Evolutionary conservation across 495 filamentous ascomycete species (phyloP).

Genomic region (Monascus purpureus): DNA sequence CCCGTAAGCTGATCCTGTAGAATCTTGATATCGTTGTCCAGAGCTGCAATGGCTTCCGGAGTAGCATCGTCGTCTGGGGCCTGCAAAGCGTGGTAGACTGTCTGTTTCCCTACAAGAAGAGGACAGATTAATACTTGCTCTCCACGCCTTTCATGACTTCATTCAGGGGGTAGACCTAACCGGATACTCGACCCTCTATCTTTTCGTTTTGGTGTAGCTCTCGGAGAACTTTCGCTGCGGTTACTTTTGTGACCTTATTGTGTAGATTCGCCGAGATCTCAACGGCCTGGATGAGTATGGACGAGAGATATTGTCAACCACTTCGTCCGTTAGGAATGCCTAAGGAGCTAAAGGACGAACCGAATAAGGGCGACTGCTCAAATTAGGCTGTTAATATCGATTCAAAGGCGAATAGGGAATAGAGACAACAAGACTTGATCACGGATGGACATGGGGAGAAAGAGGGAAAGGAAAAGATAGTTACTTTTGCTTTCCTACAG

Average conservation of each 20-base stretch:
- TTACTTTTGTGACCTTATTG: constrained; percentile 47
- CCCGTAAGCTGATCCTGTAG: constrained; percentile 35
- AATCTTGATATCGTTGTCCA: constrained; percentile 35
- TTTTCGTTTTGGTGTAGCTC: constrained; percentile 47
- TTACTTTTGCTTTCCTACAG: constrained; percentile 45
- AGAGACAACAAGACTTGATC: too few relatives aligned
- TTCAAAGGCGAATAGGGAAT: too few relatives aligned
- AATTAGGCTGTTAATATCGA: neutral
- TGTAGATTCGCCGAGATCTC: constrained; percentile 55
- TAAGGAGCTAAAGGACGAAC: constrained; percentile 20
- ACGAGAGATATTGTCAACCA: neutral
- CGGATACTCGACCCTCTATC: constrained; percentile 43
- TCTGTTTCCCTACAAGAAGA: constrained; percentile 39
- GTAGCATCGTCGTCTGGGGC: constrained; percentile 27
- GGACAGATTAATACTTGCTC: constrained; percentile 1
- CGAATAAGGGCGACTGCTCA: constrained; percentile 44
- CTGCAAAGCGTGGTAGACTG: constrained; percentile 48
- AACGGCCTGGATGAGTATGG: constrained; percentile 32
- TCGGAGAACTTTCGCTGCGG: constrained; percentile 45
- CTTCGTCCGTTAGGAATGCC: too few relatives aligned
- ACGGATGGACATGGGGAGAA: too few relatives aligned
- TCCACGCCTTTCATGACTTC: neutral
- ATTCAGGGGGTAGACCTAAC: constrained; percentile 15
- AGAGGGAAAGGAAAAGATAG: too few relatives aligned
- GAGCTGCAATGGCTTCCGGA: constrained; percentile 29